Evolutionary conservation across 139 green algal species (phyloP).

Genomic region (Chlamydomonas sphaeroides): DNA sequence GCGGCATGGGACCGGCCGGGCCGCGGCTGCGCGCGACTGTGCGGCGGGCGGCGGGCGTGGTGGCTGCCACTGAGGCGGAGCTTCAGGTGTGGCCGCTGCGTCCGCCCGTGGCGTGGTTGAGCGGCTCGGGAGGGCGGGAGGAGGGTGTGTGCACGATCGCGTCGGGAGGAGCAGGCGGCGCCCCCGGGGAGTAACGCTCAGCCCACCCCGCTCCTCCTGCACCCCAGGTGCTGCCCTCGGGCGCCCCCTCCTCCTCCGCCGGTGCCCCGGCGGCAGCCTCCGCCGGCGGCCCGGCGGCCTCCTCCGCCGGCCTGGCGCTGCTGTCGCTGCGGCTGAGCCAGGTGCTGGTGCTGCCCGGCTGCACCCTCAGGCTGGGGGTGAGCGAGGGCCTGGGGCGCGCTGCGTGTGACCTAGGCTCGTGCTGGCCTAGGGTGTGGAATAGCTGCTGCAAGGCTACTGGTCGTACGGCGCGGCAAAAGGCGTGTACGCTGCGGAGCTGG

Average conservation of each 20-base stretch:
- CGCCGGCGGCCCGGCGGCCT: too few relatives aligned
- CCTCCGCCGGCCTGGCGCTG: too few relatives aligned
- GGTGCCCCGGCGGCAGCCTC: too few relatives aligned
- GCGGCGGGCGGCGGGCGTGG: background rate
- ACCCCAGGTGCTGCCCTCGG: background rate
- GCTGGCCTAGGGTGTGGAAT: background rate
- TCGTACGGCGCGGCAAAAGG: too few relatives aligned
- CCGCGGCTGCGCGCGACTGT: background rate
- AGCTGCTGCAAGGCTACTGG: background rate
- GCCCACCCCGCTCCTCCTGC: background rate
- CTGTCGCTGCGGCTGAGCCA: conserved; percentile 21
- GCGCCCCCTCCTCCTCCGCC: background rate
- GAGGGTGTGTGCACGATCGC: too few relatives aligned
- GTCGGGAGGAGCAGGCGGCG: background rate
- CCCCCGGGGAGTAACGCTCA: too few relatives aligned
- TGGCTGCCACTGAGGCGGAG: background rate
- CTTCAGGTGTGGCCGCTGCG: background rate
- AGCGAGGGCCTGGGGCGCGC: background rate
- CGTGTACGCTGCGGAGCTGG: background rate
- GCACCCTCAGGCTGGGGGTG: conserved; percentile 13
- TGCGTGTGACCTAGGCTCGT: background rate
- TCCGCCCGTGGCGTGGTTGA: too few relatives aligned
- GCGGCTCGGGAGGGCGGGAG: too few relatives aligned
- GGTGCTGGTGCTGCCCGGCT: conserved; percentile 24
- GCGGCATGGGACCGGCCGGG: background rate